phyloP scores from a whole-genome alignment of 129 eudicot genomes.

The Rutidosis leptorrhynchoides region DNA sequence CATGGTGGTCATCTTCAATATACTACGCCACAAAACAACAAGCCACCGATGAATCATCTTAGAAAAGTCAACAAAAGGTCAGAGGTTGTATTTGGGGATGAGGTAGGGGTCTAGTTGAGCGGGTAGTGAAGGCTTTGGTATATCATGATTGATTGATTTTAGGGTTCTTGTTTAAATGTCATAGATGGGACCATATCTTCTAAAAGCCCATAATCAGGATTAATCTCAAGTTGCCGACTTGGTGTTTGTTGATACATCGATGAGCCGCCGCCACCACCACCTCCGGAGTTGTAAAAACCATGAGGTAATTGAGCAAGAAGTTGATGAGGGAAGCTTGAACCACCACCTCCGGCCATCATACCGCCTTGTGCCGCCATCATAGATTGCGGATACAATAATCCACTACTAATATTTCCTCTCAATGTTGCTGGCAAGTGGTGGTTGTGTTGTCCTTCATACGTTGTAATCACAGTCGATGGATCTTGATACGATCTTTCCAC shows the following conservation, averaged over 20 bases:
- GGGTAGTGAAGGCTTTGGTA: slow-evolving; percentile 6
- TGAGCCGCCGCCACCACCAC: slow-evolving; percentile 12
- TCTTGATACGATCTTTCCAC: slow-evolving; percentile 88
- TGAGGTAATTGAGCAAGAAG: slow-evolving; percentile 35
- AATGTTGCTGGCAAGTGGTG: slow-evolving; percentile 76
- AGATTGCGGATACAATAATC: slow-evolving; percentile 46
- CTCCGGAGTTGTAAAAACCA: slow-evolving; percentile 22
- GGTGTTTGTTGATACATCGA: slow-evolving; percentile 37
- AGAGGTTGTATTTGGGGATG: not conserved
- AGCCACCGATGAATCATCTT: not conserved
- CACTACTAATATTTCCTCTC: slow-evolving; percentile 62
- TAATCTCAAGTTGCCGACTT: slow-evolving; percentile 32
- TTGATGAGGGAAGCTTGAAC: slow-evolving; percentile 47
- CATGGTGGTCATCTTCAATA: not conserved
- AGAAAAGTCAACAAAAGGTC: not conserved
- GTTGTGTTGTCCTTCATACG: slow-evolving; percentile 96
- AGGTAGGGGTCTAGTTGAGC: not conserved
- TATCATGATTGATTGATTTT: slow-evolving; percentile 17
- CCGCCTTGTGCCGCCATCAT: slow-evolving; percentile 35
- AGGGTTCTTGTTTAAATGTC: slow-evolving; percentile 67
- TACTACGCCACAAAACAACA: not conserved
- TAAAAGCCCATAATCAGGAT: slow-evolving; percentile 62
- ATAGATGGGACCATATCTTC: slow-evolving; percentile 75
- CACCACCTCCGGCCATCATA: slow-evolving; percentile 20
- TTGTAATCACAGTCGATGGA: slow-evolving; percentile 78